Conservation (phyloP, 2,329 filamentous ascomycete species). For the Penicillium sp. region DNA sequence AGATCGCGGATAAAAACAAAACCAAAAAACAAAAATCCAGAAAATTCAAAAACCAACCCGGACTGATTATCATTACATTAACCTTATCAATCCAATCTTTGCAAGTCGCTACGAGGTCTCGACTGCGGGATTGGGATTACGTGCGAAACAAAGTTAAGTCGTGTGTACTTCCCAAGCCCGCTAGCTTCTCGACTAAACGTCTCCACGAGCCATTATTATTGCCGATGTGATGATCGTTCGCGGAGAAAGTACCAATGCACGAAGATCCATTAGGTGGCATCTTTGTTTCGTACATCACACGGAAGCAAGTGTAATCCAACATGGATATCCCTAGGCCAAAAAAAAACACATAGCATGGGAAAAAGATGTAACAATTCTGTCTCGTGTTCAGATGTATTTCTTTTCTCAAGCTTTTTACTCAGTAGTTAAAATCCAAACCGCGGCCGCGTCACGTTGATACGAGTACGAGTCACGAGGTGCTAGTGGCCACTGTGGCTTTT, state of each 20-base stretch:
- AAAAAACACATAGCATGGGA: not conserved
- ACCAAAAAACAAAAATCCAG: too few species aligned
- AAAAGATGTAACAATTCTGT: not conserved
- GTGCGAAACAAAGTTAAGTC: not conserved
- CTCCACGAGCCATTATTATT: not conserved
- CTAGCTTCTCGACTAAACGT: not conserved
- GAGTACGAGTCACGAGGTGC: conserved; percentile 24
- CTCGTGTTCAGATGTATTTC: not conserved
- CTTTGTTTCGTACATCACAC: not conserved
- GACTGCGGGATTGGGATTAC: not conserved
- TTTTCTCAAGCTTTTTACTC: conserved; percentile 16
- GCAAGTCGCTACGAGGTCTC: not conserved
- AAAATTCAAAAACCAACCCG: not conserved
- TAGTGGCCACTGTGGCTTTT: conserved; percentile 20
- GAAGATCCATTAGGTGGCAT: not conserved
- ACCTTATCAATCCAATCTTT: not conserved
- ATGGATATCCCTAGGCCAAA: not conserved
- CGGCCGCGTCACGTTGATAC: conserved; percentile 21
- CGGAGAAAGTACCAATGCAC: not conserved
- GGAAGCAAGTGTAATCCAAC: not conserved
- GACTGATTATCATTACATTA: not conserved
- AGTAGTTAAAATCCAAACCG: conserved; percentile 18
- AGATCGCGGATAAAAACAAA: not conserved
- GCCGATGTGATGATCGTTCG: not conserved
- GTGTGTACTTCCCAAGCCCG: not conserved